Percentiles rank a stretch among this genome's conserved stretches.
Conservation (phyloP, 2,329 filamentous ascomycete species). For the Hymenoscyphus fraxineus region DNA sequence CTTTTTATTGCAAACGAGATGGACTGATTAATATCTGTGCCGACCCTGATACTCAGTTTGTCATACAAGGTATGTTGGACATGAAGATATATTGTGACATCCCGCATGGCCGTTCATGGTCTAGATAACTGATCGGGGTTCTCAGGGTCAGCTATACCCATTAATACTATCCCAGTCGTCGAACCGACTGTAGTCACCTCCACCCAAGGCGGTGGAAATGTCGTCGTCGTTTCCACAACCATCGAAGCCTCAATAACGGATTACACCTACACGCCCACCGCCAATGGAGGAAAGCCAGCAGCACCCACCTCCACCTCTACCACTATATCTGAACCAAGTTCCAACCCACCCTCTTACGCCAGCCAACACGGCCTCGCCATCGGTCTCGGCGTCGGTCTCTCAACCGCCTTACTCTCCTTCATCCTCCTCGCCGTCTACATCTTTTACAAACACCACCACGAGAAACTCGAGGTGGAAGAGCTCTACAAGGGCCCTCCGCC, state of each 20-base stretch:
- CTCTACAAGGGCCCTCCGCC: slow-evolving; percentile 8
- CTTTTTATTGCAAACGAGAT: slow-evolving; percentile 6
- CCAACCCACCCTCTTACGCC: slow-evolving; percentile 1
- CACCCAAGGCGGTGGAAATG: not conserved
- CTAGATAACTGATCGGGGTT: not conserved
- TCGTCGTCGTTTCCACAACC: not conserved
- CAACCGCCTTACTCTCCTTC: not conserved
- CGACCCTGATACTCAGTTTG: not conserved
- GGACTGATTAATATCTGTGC: not conserved
- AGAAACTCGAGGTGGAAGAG: not conserved
- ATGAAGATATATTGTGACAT: not conserved
- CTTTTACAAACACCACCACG: not conserved
- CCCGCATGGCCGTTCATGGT: no score
- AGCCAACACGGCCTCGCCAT: slow-evolving; percentile 1
- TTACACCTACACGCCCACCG: not conserved
- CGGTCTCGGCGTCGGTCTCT: slow-evolving; percentile 5
- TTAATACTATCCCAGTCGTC: not conserved
- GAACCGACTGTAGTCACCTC: not conserved
- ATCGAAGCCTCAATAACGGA: not conserved
- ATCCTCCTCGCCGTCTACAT: not conserved
- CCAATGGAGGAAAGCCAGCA: not conserved
- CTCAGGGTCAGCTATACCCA: slow-evolving; percentile 1
- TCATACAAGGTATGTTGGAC: slow-evolving; percentile 8
- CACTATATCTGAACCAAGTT: not conserved
- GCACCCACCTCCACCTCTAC: not conserved